These are phyloP conservation scores for Mortierella alpina DNA, from an alignment of 192 early-diverging fungal genomes.

Conservation along the genomic window DNA sequence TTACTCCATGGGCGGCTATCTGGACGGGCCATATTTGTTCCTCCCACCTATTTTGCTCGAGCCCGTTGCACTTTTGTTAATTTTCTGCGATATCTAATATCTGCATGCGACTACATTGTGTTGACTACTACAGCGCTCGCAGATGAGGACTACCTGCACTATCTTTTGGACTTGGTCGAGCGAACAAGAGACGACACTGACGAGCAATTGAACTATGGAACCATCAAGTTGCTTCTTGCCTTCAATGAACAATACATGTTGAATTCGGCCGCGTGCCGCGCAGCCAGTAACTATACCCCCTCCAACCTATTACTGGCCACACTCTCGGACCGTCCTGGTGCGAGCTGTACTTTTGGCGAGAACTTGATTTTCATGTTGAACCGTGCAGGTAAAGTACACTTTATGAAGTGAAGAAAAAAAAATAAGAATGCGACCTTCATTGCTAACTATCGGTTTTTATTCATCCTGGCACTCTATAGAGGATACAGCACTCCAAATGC, in stretches of 20 bases:
- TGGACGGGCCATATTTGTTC: background rate
- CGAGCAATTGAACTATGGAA: constrained; percentile 64
- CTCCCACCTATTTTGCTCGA: background rate
- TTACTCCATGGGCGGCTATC: background rate
- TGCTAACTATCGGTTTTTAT: background rate
- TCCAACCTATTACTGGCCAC: constrained; percentile 64
- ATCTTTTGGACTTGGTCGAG: constrained; percentile 70
- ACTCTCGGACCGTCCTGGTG: constrained; percentile 61
- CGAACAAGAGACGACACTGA: constrained; percentile 63
- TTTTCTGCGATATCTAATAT: no score
- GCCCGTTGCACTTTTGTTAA: no score
- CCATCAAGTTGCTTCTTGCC: constrained; percentile 66
- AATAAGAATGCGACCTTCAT: background rate
- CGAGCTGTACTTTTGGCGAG: constrained; percentile 84
- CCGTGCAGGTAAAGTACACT: constrained; percentile 72
- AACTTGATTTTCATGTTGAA: constrained; percentile 95
- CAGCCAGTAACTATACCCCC: constrained; percentile 21
- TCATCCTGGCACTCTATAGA: constrained; percentile 32
- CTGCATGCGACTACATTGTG: background rate
- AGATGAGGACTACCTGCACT: constrained; percentile 58
- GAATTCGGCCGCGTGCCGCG: constrained; percentile 53
- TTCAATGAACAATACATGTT: constrained; percentile 79
- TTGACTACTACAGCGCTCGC: constrained; percentile 54
- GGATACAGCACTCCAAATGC: constrained; percentile 61
- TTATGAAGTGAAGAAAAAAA: background rate